phyloP scores from a whole-genome alignment of 2,329 filamentous ascomycete species.

The Nemania diffusa region DNA sequence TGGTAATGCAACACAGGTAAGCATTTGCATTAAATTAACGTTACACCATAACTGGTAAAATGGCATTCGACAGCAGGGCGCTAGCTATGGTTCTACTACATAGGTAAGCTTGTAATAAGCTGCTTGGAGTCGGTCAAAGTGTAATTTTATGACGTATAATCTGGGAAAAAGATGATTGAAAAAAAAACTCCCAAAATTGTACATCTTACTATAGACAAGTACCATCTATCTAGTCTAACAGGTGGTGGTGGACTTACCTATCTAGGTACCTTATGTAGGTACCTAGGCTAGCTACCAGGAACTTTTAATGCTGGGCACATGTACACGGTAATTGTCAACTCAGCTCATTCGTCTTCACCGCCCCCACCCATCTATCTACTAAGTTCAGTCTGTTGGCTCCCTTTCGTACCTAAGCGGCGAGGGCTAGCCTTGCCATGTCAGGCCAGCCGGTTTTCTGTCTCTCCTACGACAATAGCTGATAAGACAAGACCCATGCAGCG shows the following conservation, averaged over 20 bases:
- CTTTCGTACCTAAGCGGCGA: neutral
- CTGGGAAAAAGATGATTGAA: neutral
- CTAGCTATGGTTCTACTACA: too few relatives aligned
- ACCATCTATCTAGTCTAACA: too few relatives aligned
- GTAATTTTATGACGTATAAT: neutral
- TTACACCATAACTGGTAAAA: too few relatives aligned
- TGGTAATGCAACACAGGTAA: too few relatives aligned
- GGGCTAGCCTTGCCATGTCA: neutral
- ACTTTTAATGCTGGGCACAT: neutral
- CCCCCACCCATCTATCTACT: neutral
- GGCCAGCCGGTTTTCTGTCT: neutral
- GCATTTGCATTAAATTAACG: too few relatives aligned
- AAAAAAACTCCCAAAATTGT: neutral
- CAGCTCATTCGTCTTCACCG: neutral
- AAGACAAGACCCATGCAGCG: neutral
- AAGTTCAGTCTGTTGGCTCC: neutral
- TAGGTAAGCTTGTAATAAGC: too few relatives aligned
- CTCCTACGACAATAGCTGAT: neutral
- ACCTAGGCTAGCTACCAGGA: neutral
- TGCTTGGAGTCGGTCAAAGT: too few relatives aligned
- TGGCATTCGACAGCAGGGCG: too few relatives aligned
- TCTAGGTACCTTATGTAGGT: neutral
- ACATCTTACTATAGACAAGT: too few relatives aligned
- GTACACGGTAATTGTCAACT: neutral
- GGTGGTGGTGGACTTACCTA: neutral